Evolutionary conservation across 2,329 filamentous ascomycete genomes (phyloP).

Genomic region (Periconia macrospinosa): DNA sequence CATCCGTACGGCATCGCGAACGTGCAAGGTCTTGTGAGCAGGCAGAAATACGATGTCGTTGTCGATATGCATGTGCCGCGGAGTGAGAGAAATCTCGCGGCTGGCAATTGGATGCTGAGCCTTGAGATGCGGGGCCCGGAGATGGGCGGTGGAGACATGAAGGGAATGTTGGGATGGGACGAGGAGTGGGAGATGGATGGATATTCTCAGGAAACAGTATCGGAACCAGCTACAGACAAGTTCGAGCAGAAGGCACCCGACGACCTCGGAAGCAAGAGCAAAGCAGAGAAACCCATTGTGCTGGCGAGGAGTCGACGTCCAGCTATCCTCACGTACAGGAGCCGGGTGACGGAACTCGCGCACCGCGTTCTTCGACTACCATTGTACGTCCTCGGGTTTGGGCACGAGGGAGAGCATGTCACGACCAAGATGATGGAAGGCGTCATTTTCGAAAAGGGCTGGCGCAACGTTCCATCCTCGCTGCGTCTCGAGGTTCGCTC

Average conservation of each 20-base stretch:
- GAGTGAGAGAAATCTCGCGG: constrained; percentile 71
- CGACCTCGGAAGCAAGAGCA: neutral
- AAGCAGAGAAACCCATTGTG: constrained; percentile 20
- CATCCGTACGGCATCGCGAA: constrained; percentile 57
- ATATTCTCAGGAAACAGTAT: constrained; percentile 15
- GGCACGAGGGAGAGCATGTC: constrained; percentile 65
- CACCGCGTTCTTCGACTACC: constrained; percentile 52
- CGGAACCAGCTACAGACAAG: constrained; percentile 12
- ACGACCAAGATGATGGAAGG: constrained; percentile 72
- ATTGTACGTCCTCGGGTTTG: constrained; percentile 69
- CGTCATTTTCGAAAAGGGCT: constrained; percentile 64
- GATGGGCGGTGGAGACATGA: constrained; percentile 7
- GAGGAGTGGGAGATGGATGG: constrained; percentile 35
- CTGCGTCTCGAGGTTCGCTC: constrained; percentile 71
- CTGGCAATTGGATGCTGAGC: constrained; percentile 94
- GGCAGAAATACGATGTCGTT: constrained; percentile 81
- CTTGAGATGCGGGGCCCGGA: constrained; percentile 62
- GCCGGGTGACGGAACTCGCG: constrained; percentile 43
- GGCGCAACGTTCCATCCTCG: constrained; percentile 55
- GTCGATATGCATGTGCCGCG: constrained; percentile 76
- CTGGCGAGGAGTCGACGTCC: constrained; percentile 66
- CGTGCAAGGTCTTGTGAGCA: constrained; percentile 54
- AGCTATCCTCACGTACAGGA: constrained; percentile 77
- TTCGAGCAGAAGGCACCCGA: neutral
- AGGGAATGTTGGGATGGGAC: constrained; percentile 30